These are phyloP conservation scores for Colletotrichum lini DNA, from an alignment of 2,329 filamentous ascomycete genomes.

Conservation along the genomic window DNA sequence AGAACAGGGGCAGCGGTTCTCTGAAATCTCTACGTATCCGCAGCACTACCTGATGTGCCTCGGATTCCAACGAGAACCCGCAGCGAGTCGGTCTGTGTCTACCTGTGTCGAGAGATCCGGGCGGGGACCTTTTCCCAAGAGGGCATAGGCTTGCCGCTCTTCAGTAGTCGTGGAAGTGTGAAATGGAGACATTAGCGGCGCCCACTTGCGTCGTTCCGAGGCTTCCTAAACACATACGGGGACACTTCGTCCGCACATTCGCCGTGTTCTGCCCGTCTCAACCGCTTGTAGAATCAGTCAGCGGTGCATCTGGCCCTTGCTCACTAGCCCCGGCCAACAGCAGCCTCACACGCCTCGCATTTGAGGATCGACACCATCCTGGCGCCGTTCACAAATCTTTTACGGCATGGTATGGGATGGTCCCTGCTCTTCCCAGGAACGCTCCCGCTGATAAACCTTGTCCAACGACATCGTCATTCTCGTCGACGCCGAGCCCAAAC, in stretches of 20 bases:
- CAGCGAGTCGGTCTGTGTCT: constrained; percentile 15
- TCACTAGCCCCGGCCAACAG: constrained; percentile 19
- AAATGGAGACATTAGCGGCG: constrained; percentile 24
- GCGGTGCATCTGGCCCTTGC: constrained; percentile 33
- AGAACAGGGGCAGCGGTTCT: constrained; percentile 23
- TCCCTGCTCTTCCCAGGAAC: constrained; percentile 37
- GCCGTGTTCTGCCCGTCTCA: constrained; percentile 32
- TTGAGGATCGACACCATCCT: constrained; percentile 40
- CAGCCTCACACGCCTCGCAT: constrained; percentile 39
- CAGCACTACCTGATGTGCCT: neutral
- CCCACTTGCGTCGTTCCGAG: constrained; percentile 17
- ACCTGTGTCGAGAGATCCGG: constrained; percentile 20
- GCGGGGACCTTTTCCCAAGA: constrained; percentile 7
- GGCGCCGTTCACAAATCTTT: constrained; percentile 35
- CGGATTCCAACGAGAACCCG: constrained; percentile 21
- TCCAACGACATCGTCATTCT: constrained; percentile 23
- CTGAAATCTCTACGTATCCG: neutral
- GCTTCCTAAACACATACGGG: constrained; percentile 21
- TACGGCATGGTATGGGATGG: constrained; percentile 6
- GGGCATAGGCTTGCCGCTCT: constrained; percentile 10
- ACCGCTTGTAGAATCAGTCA: constrained; percentile 25
- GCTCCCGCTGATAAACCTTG: constrained; percentile 38
- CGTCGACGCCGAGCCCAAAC: constrained; percentile 36
- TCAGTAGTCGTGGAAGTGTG: constrained; percentile 7
- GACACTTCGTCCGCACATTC: constrained; percentile 14